Evolutionary conservation across 2,329 filamentous ascomycete species (phyloP).

Genomic region (Fusarium sublunatum): DNA sequence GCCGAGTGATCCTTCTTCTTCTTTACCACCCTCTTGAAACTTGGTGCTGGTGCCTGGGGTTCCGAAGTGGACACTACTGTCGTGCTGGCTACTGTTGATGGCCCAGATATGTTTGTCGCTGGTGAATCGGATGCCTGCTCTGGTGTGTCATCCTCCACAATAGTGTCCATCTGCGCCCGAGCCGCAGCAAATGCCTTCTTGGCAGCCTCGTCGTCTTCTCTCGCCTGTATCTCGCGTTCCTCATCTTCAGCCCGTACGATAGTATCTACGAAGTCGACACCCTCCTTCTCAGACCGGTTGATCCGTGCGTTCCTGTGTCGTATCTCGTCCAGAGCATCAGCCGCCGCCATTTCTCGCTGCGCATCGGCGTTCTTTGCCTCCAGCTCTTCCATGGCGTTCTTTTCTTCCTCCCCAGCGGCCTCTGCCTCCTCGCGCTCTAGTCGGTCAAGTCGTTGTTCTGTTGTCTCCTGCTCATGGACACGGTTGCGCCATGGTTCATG

Average conservation of each 20-base stretch:
- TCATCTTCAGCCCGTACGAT: conserved; percentile 67
- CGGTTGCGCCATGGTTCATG: conserved; percentile 87
- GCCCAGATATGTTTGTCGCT: conserved; percentile 30
- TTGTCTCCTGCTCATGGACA: conserved; percentile 76
- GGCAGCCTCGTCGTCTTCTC: conserved; percentile 86
- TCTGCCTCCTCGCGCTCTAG: conserved; percentile 80
- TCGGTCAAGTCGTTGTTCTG: conserved; percentile 86
- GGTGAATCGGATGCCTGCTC: conserved; percentile 31
- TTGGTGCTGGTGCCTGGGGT: conserved; percentile 53
- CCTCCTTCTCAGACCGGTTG: conserved; percentile 78
- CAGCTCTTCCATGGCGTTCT: conserved; percentile 93
- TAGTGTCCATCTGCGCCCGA: conserved; percentile 63
- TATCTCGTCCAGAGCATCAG: conserved; percentile 95
- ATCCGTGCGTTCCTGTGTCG: conserved; percentile 89
- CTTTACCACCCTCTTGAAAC: conserved; percentile 80
- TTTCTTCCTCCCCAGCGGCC: conserved; percentile 73
- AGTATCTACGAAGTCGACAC: conserved; percentile 68
- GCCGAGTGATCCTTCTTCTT: conserved; percentile 86
- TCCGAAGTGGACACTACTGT: conserved; percentile 38
- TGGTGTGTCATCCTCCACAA: conserved; percentile 60
- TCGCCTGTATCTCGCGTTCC: conserved; percentile 74
- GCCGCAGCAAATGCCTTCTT: conserved; percentile 78
- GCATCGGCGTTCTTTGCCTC: conserved; percentile 95
- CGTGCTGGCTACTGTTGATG: conserved; percentile 37
- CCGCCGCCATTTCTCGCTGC: conserved; percentile 94